Percentiles rank a stretch among this genome's conserved stretches.
Evolutionary conservation across 495 filamentous ascomycete genomes (phyloP).

Genomic region (Parachaetomium inaequale): DNA sequence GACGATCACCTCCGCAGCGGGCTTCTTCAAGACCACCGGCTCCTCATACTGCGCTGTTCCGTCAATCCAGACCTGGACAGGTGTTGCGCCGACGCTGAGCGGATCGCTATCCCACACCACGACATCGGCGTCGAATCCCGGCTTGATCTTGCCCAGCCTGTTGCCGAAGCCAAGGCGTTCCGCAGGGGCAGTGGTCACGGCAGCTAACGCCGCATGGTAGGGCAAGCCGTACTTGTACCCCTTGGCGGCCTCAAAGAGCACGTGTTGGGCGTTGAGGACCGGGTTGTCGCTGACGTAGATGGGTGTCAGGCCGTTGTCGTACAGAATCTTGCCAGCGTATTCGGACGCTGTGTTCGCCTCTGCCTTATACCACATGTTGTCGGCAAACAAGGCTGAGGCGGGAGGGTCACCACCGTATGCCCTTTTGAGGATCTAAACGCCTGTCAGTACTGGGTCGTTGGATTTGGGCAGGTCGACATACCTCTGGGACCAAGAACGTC

Average conservation of each 20-base stretch:
- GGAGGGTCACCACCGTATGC: slow-evolving; percentile 45
- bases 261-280: slow-evolving; percentile 50
- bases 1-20: slow-evolving; percentile 25
- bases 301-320: slow-evolving; percentile 53
- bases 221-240: slow-evolving; percentile 58
- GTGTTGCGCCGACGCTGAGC: slow-evolving; percentile 56
- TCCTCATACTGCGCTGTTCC: slow-evolving; percentile 51
- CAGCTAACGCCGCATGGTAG: slow-evolving; percentile 56
- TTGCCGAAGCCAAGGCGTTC: slow-evolving; percentile 55
- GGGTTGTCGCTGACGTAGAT: slow-evolving; percentile 52
- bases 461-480: neutral
- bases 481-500: slow-evolving; percentile 58
- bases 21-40: slow-evolving; percentile 42
- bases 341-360: slow-evolving; percentile 59
- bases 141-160: slow-evolving; percentile 57
- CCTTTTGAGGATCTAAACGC: slow-evolving; percentile 44
- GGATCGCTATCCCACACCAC: slow-evolving; percentile 67
- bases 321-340: slow-evolving; percentile 58
- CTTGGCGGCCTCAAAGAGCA: slow-evolving; percentile 58
- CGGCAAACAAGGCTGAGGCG: slow-evolving; percentile 53
- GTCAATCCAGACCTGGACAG: slow-evolving; percentile 63
- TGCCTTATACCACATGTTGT: slow-evolving; percentile 62
- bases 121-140: slow-evolving; percentile 62
- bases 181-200: slow-evolving; percentile 60
- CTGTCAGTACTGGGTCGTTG: neutral